Percentiles rank a stretch among this genome's conserved stretches.
phyloP scores from a whole-genome alignment of 2,329 filamentous ascomycete genomes.

The Diaporthe citriasiana region DNA sequence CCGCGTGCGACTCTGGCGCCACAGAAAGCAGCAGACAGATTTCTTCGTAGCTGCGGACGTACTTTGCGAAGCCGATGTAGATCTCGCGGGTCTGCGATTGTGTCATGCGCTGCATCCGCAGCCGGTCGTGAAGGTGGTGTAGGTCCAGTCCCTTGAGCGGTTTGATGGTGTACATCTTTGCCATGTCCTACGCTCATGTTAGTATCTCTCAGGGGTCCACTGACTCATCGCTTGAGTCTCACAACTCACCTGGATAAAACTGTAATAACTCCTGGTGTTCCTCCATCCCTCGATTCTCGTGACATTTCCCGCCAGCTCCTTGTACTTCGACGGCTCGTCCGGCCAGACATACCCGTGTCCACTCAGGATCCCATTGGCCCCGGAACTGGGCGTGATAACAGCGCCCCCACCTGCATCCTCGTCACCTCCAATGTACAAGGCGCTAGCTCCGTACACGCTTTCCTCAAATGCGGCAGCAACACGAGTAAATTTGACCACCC shows the following conservation, averaged over 20 bases:
- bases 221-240: slow-evolving; percentile 46
- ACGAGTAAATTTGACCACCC: slow-evolving; percentile 93
- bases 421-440: slow-evolving; percentile 86
- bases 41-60: slow-evolving; percentile 85
- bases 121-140: slow-evolving; percentile 91
- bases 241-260: slow-evolving; percentile 82
- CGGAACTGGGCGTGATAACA: slow-evolving; percentile 59
- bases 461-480: slow-evolving; percentile 96
- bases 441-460: slow-evolving; percentile 92
- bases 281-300: slow-evolving; percentile 97
- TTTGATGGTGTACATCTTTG: slow-evolving; percentile 73
- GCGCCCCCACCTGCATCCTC: slow-evolving; percentile 71
- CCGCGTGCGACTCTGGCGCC: slow-evolving; percentile 87
- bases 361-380: slow-evolving; percentile 51
- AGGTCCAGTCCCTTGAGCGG: slow-evolving; percentile 88
- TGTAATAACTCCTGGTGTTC: slow-evolving; percentile 94
- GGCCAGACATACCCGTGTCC: slow-evolving; percentile 97
- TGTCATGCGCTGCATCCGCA: slow-evolving; percentile 84
- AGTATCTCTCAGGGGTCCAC: slow-evolving; percentile 38
- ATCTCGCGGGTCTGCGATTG: slow-evolving; percentile 84
- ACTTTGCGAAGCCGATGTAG: slow-evolving; percentile 83
- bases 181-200: slow-evolving; percentile 69
- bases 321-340: slow-evolving; percentile 83
- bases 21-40: slow-evolving; percentile 87
- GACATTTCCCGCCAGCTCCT: slow-evolving; percentile 91